Evolutionary conservation across 192 early-diverging fungal genomes (phyloP), one percentile per base, ranked within the genome.

Genomic region (Spinellus fusiger): DNA sequence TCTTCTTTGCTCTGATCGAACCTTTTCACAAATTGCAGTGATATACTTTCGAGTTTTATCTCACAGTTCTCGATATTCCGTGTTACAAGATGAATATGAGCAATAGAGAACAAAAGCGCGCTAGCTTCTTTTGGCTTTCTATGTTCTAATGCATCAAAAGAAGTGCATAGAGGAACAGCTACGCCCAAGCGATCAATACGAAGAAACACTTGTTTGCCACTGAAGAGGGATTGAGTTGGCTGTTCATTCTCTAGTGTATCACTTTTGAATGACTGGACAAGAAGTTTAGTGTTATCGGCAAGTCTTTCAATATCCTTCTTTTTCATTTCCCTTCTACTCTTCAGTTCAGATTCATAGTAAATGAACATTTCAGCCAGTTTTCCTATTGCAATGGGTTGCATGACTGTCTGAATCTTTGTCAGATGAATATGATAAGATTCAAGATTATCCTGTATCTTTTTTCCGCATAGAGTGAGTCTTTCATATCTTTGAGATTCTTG

Each of bases 331-430:
- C 77, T 85, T 15, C 80, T 67, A 37, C 81, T 65, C 23, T 81
- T 80, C 35, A 93, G 74, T 49, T 88, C 86, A 5, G 77, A 76
- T 6, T 75, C 77, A 61, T 88, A 92, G 62, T 82, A 90, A 22
- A 84, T 62, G 25, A 80, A 77, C 18, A 86, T 62, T 34, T 89
- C 89, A 6, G 80, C 71, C 9, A 90, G 62, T 51, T 77, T 78
- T 12, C 81, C 80, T 5, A 91, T 51, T 0, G 88, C 84, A 54
- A 73, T 80, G 2, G 89, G 88, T 37, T 89, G 88, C 83, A 91
- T 80, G 6, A 91, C 74, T 0, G 84, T 86, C 56, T 86, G 83
- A 20, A 88, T 66, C 57, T 86, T 87, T 25, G 74, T 54, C 22
- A 91, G 62, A 20, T 74, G 64, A 0, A 91, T 60, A 54, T 70